These are phyloP conservation scores for Pigoraptor vietnamica DNA, from an alignment of 78 protist species.

Conservation along the genomic window DNA sequence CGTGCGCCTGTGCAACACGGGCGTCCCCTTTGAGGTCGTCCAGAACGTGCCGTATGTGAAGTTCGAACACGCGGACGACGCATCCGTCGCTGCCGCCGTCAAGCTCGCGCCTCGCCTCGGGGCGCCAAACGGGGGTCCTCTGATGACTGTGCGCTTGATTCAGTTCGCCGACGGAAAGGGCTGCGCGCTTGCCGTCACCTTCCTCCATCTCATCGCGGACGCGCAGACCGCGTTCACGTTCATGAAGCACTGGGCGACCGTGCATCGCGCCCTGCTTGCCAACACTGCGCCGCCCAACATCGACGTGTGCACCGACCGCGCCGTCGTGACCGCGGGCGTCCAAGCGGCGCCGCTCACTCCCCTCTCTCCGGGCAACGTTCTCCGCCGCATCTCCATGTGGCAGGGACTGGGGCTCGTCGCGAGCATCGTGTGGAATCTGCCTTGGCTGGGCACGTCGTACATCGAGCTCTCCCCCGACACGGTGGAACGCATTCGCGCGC, in stretches of 20 bases:
- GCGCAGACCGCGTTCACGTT: neutral
- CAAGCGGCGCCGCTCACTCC: neutral
- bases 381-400: neutral
- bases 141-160: neutral
- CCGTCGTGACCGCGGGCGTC: neutral
- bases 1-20: neutral
- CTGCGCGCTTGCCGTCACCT: neutral
- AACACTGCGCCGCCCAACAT: neutral
- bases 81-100: neutral
- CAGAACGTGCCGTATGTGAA: too few relatives aligned
- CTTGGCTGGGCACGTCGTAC: neutral
- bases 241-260: neutral
- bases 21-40: neutral
- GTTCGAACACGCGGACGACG: neutral
- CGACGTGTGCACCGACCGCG: neutral
- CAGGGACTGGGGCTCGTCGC: neutral
- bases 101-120: neutral
- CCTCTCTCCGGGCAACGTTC: neutral
- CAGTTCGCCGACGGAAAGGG: neutral
- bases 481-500: neutral
- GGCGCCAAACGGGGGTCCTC: neutral
- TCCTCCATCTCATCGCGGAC: neutral
- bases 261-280: neutral
- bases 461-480: neutral
- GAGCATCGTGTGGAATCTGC: neutral